Conservation (phyloP, 805 yeast species). For the Suhomyces canberraensis region DNA sequence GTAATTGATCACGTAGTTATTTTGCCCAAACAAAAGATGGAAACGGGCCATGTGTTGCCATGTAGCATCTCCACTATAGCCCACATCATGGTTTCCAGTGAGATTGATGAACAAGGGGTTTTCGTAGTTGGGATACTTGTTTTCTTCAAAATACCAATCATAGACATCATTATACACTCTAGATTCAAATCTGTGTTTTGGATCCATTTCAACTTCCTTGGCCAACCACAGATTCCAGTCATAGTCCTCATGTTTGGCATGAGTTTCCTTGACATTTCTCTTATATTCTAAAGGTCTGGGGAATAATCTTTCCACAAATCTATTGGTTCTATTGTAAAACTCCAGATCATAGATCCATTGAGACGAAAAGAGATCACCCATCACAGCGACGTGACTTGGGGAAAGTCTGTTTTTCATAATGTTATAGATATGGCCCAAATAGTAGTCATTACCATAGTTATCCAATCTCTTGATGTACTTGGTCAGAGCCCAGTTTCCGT, state of each 20-base stretch:
- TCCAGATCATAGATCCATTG: slow-evolving; percentile 94
- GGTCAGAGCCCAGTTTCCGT: slow-evolving; percentile 77
- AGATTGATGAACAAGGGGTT: slow-evolving; percentile 76
- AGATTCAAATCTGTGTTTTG: slow-evolving; percentile 31
- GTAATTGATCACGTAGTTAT: slow-evolving; percentile 77
- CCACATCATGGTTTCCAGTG: slow-evolving; percentile 95
- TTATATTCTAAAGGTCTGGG: slow-evolving; percentile 54
- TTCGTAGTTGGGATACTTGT: slow-evolving; percentile 34
- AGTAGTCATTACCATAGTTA: slow-evolving; percentile 85
- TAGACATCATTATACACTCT: slow-evolving; percentile 53
- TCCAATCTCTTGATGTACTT: slow-evolving; percentile 74
- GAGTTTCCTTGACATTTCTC: slow-evolving; percentile 45
- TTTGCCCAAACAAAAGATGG: slow-evolving; percentile 71
- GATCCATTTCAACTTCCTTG: slow-evolving; percentile 38
- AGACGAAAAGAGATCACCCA: slow-evolving; percentile 90
- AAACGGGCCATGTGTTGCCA: slow-evolving; percentile 86
- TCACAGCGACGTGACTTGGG: slow-evolving; percentile 81
- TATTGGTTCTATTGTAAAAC: slow-evolving; percentile 71
- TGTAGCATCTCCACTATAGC: slow-evolving; percentile 92
- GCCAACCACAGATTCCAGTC: slow-evolving; percentile 52
- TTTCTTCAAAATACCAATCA: slow-evolving; percentile 54
- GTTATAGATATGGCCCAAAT: slow-evolving; percentile 76
- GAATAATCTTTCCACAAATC: slow-evolving; percentile 71
- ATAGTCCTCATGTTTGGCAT: slow-evolving; percentile 48
- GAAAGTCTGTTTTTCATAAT: slow-evolving; percentile 59